Evolutionary conservation across 2,329 filamentous ascomycete genomes (phyloP).

Genomic region (Coleophoma cylindrospora): DNA sequence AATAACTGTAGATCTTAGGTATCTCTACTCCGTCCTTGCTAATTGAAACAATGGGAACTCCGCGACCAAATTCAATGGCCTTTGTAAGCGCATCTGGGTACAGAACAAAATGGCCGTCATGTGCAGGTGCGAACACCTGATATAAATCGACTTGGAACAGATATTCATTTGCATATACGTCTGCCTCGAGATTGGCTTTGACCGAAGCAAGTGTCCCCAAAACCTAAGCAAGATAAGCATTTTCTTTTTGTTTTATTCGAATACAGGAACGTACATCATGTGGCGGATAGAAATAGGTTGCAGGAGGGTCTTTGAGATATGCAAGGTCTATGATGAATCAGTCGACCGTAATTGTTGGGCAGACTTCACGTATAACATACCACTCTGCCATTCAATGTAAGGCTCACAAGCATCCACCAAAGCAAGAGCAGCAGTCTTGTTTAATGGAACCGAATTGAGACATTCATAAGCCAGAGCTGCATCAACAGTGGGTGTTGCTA

Average conservation of each 20-base stretch:
- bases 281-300: slow-evolving; percentile 41
- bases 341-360: not conserved
- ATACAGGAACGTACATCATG: slow-evolving; percentile 33
- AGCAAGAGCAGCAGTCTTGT: slow-evolving; percentile 17
- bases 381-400: slow-evolving; percentile 25
- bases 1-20: slow-evolving; percentile 51
- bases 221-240: too few relatives aligned
- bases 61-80: slow-evolving; percentile 45
- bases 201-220: slow-evolving; percentile 40
- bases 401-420: slow-evolving; percentile 19
- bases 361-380: slow-evolving; percentile 7
- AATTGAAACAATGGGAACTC: slow-evolving; percentile 50
- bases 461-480: slow-evolving; percentile 23
- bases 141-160: slow-evolving; percentile 51
- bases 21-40: slow-evolving; percentile 53
- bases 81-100: slow-evolving; percentile 45
- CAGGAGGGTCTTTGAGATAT: slow-evolving; percentile 43
- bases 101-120: slow-evolving; percentile 62
- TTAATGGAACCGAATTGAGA: slow-evolving; percentile 22
- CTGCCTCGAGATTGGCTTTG: slow-evolving; percentile 32
- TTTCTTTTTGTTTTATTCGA: too few relatives aligned
- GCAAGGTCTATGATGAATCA: slow-evolving; percentile 14
- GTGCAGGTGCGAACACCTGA: slow-evolving; percentile 44
- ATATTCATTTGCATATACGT: slow-evolving; percentile 45
- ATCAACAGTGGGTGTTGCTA: slow-evolving; percentile 21